These are phyloP conservation scores for Amaranthus palmeri DNA, from an alignment of 148 eudicot genomes.

Conservation along the genomic window DNA sequence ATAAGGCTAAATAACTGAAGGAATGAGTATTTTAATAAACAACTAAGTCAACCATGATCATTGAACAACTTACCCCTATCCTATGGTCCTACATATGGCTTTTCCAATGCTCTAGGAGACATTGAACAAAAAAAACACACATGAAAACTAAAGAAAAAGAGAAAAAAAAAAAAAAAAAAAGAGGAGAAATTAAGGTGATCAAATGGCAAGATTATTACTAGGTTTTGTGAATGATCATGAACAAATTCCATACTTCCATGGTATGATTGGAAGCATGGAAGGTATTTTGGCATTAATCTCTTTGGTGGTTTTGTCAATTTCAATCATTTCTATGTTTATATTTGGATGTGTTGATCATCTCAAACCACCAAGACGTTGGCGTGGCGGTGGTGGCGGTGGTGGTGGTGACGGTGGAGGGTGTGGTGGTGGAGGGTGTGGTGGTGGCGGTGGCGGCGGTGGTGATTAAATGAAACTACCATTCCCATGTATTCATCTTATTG, in stretches of 20 bases:
- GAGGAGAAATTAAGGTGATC: neutral
- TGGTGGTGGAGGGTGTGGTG: neutral
- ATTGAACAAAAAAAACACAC: too few relatives aligned
- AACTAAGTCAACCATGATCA: neutral
- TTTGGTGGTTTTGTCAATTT: conserved; percentile 10
- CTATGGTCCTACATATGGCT: too few relatives aligned
- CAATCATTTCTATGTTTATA: neutral
- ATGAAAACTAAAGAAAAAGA: too few relatives aligned
- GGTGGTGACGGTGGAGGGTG: neutral
- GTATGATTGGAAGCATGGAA: neutral
- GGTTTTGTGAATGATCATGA: neutral
- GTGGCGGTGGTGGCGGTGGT: neutral
- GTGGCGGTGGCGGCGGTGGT: neutral
- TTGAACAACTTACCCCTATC: too few relatives aligned
- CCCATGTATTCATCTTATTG: too few relatives aligned
- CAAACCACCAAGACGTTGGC: neutral
- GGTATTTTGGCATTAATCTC: neutral
- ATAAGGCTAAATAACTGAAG: neutral
- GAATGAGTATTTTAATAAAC: too few relatives aligned
- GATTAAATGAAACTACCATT: neutral
- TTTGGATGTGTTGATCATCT: neutral
- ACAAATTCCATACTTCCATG: neutral
- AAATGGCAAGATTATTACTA: neutral
- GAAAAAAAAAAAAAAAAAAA: too few relatives aligned
- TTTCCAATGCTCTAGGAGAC: too few relatives aligned